Percentiles rank a stretch among this genome's conserved stretches.
Conservation (phyloP, 2,329 filamentous ascomycete genomes). For the Furcasterigmium sp. region DNA sequence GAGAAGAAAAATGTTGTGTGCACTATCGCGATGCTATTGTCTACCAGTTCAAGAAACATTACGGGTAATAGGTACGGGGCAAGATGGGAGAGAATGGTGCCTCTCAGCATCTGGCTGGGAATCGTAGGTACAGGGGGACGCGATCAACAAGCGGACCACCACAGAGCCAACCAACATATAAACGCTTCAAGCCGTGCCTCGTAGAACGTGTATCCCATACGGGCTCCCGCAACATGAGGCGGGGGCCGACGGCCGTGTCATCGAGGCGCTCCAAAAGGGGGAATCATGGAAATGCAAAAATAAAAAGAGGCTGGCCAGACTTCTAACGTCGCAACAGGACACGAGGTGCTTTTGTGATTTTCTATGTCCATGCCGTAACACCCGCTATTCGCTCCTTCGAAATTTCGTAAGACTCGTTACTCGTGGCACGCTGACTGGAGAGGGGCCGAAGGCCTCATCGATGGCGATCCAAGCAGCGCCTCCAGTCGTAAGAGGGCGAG, state of each 20-base stretch:
- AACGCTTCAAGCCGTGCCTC: slow-evolving; percentile 1
- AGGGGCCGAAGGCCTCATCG: not conserved
- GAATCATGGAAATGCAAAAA: slow-evolving; percentile 10
- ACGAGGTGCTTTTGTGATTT: slow-evolving; percentile 2
- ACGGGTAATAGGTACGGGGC: slow-evolving; percentile 4
- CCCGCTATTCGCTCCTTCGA: slow-evolving; percentile 4
- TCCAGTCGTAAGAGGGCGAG: slow-evolving; percentile 9
- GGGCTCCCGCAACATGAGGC: not conserved
- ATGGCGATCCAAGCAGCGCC: slow-evolving; percentile 3
- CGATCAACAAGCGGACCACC: not conserved
- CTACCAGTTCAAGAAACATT: slow-evolving; percentile 4
- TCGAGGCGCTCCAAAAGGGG: slow-evolving; percentile 3
- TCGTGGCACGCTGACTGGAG: slow-evolving; percentile 6
- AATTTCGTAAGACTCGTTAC: slow-evolving; percentile 12
- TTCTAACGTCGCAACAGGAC: slow-evolving; percentile 12
- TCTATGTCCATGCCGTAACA: slow-evolving; percentile 1
- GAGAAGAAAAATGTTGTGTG: slow-evolving; percentile 9
- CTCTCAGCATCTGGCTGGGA: not conserved
- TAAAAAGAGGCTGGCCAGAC: slow-evolving; percentile 5
- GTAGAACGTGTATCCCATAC: not conserved
- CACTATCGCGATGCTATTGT: slow-evolving; percentile 4
- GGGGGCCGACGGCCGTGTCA: not conserved
- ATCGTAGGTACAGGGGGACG: slow-evolving; percentile 4
- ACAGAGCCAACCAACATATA: not conserved
- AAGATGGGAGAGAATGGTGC: not conserved